Percentiles rank a stretch among this genome's conserved stretches.
Conservation (phyloP, 208 protist species). For the Leishmania gerbilli region DNA sequence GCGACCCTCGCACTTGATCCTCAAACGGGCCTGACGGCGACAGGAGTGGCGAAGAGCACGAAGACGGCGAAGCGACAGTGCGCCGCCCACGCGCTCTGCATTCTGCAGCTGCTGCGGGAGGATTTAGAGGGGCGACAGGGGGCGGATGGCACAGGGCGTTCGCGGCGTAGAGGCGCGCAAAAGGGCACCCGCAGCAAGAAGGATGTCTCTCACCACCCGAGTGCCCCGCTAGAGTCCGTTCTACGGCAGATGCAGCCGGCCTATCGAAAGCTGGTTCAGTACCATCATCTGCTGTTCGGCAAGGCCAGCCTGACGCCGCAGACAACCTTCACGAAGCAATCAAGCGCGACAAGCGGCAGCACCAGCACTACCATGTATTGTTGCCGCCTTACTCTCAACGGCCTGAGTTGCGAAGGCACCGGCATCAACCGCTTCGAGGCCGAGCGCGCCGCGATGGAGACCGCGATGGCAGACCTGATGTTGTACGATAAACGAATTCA, state of each 20-base stretch:
- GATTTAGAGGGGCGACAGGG: slow-evolving; percentile 10
- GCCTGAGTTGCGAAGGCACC: slow-evolving; percentile 45
- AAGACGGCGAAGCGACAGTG: slow-evolving; percentile 65
- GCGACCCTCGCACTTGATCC: slow-evolving; percentile 55
- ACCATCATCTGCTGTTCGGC: slow-evolving; percentile 49
- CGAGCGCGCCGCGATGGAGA: slow-evolving; percentile 54
- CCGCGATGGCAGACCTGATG: slow-evolving; percentile 55
- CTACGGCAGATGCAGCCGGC: slow-evolving; percentile 46
- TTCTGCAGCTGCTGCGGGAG: slow-evolving; percentile 33
- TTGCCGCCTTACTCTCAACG: slow-evolving; percentile 52
- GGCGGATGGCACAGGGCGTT: not conserved
- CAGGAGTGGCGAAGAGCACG: slow-evolving; percentile 40
- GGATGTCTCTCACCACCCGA: not conserved
- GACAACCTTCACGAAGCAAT: slow-evolving; percentile 36
- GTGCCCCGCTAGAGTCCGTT: slow-evolving; percentile 22
- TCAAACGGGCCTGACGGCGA: slow-evolving; percentile 38
- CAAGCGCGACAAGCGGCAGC: slow-evolving; percentile 3
- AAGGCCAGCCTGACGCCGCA: slow-evolving; percentile 12
- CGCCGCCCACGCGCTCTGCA: slow-evolving; percentile 67
- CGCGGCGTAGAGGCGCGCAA: not conserved
- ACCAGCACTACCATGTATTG: slow-evolving; percentile 20
- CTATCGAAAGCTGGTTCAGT: slow-evolving; percentile 42
- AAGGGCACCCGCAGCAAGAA: not conserved
- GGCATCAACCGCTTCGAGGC: slow-evolving; percentile 83
- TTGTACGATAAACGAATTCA: slow-evolving; percentile 70